phyloP scores from a whole-genome alignment of 73 alveolate genomes.

The Stentor roeselii region DNA sequence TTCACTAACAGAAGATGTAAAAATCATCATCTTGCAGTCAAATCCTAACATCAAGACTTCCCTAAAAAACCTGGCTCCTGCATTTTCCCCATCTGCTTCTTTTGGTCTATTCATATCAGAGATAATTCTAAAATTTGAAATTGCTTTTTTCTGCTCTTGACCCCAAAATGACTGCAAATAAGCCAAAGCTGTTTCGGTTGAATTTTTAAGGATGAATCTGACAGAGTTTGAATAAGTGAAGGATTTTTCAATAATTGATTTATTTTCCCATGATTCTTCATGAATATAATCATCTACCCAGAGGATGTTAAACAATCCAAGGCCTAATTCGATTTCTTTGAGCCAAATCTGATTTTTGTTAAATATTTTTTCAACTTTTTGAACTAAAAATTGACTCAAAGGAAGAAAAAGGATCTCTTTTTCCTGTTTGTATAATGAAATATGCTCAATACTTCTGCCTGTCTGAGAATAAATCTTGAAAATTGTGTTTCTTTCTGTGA shows the following conservation, averaged over 20 bases:
- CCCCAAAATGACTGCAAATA: not conserved
- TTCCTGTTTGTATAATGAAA: not conserved
- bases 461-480: not conserved
- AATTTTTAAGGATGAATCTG: not conserved
- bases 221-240: no score
- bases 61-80: not conserved
- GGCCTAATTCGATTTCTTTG: not conserved
- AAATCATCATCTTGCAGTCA: not conserved
- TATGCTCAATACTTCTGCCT: not conserved
- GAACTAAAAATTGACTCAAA: not conserved
- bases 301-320: not conserved
- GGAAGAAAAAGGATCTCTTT: not conserved
- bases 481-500: not conserved
- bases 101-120: slow-evolving; percentile 5
- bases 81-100: not conserved
- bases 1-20: not conserved
- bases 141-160: not conserved
- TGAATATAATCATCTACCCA: not conserved
- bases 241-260: not conserved
- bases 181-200: not conserved
- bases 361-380: not conserved
- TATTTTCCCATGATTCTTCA: not conserved
- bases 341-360: not conserved
- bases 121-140: not conserved
- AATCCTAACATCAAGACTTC: not conserved